phyloP scores from a whole-genome alignment of 116 monocot genomes.

The Cymodocea nodosa region DNA sequence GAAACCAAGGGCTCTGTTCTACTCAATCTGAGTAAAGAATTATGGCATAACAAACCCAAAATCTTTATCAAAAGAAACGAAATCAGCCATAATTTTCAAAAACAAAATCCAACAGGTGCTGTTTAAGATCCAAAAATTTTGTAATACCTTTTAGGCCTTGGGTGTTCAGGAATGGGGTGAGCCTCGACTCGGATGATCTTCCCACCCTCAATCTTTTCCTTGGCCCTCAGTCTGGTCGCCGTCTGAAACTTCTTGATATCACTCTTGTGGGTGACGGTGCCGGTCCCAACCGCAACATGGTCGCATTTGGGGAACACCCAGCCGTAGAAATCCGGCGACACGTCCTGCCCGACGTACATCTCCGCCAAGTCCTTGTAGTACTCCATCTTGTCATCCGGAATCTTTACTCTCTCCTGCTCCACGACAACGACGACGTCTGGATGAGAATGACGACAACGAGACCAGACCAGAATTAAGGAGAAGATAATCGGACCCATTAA shows the following conservation, averaged over 20 bases:
- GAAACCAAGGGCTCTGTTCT: too few species aligned
- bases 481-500: too few species aligned
- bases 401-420: conserved; percentile 53
- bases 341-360: conserved; percentile 96
- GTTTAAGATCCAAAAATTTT: not conserved
- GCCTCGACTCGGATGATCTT: conserved; percentile 93
- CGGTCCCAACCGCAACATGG: conserved; percentile 91
- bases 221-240: conserved; percentile 67
- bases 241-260: conserved; percentile 93
- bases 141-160: conserved; percentile 54
- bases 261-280: conserved; percentile 86
- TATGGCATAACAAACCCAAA: too few species aligned
- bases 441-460: not conserved
- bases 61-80: too few species aligned
- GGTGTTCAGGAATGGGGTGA: conserved; percentile 94
- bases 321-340: conserved; percentile 92
- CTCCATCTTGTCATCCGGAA: conserved; percentile 81
- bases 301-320: conserved; percentile 99
- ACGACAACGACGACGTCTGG: not conserved
- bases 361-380: conserved; percentile 84
- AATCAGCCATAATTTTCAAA: too few species aligned
- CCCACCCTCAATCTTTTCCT: conserved; percentile 90
- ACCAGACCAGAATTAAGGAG: too few species aligned
- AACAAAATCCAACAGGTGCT: not conserved
- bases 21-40: too few species aligned